A percentile compares a stretch with the other conserved stretches of the same genome.
phyloP scores from a whole-genome alignment of 2,329 filamentous ascomycete species.

The Talaromyces pinophilus region DNA sequence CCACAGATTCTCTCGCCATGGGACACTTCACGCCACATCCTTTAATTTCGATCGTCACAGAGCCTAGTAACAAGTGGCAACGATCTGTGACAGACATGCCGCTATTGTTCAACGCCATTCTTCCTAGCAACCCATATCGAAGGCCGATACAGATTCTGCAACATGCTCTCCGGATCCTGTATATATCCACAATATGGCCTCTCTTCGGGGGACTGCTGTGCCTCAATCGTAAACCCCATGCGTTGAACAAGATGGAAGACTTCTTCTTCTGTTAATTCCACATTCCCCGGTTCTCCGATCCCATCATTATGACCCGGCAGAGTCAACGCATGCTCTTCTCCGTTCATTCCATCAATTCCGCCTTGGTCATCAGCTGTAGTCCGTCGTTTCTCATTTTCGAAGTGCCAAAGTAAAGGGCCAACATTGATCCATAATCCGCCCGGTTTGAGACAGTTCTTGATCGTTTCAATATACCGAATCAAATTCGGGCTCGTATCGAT shows the following conservation, averaged over 20 bases:
- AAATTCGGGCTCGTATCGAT: conserved; percentile 95
- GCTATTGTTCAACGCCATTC: conserved; percentile 22
- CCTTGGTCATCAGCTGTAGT: conserved; percentile 32
- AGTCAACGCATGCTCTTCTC: conserved; percentile 21
- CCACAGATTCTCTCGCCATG: background rate
- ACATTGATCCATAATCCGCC: conserved; percentile 86
- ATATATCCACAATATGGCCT: conserved; percentile 72
- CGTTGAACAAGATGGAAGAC: conserved; percentile 72
- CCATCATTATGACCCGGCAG: conserved; percentile 48
- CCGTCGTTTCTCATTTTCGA: conserved; percentile 61
- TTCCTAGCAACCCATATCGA: conserved; percentile 87
- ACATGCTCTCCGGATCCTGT: conserved; percentile 79
- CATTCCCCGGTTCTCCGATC: conserved; percentile 84
- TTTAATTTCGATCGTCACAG: background rate
- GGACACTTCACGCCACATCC: background rate
- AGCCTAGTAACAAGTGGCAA: background rate
- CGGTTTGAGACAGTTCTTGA: conserved; percentile 71
- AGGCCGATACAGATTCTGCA: conserved; percentile 77
- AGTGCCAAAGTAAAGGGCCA: conserved; percentile 93
- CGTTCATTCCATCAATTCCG: conserved; percentile 43
- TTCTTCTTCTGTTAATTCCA: conserved; percentile 89
- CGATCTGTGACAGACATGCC: background rate
- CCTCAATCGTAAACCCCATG: conserved; percentile 75
- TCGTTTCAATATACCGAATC: conserved; percentile 83
- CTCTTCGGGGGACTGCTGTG: conserved; percentile 59